Evolutionary conservation across 495 filamentous ascomycete species (phyloP).

Genomic region (Sordaria brevicollis): DNA sequence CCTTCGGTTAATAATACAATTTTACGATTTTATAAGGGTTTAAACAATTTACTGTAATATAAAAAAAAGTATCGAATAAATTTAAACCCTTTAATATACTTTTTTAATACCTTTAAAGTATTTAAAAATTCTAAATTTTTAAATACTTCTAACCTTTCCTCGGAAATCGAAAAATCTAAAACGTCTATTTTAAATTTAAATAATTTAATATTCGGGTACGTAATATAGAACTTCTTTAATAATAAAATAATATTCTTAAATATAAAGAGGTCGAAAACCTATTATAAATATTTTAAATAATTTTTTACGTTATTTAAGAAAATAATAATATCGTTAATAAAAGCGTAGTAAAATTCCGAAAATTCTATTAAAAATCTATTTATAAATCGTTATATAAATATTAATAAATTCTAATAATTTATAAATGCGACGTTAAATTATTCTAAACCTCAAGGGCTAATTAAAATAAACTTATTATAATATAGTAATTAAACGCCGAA

Average conservation of each 20-base stretch:
- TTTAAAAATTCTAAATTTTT: neutral
- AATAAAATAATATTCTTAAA: neutral
- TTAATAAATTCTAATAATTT: too few relatives aligned
- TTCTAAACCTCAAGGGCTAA: neutral
- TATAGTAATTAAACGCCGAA: neutral
- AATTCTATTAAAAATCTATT: too few relatives aligned
- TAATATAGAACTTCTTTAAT: neutral
- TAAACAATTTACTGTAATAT: neutral
- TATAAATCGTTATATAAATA: too few relatives aligned
- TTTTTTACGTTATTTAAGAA: neutral
- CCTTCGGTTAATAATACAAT: neutral
- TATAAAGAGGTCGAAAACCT: neutral
- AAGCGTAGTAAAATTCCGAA: too few relatives aligned
- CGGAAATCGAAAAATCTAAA: neutral
- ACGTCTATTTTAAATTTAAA: neutral
- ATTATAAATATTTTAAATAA: neutral
- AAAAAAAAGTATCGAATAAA: neutral
- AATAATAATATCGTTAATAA: neutral
- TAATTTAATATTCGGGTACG: neutral
- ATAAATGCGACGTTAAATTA: too few relatives aligned
- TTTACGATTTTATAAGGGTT: neutral
- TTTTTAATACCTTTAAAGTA: too few relatives aligned
- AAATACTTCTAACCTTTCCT: neutral
- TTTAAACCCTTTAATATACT: neutral
- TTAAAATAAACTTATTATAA: neutral